Percentiles rank a stretch among this genome's conserved stretches.
Evolutionary conservation across 805 yeast species (phyloP).

Genomic region (Myxozyma melibiosi): DNA sequence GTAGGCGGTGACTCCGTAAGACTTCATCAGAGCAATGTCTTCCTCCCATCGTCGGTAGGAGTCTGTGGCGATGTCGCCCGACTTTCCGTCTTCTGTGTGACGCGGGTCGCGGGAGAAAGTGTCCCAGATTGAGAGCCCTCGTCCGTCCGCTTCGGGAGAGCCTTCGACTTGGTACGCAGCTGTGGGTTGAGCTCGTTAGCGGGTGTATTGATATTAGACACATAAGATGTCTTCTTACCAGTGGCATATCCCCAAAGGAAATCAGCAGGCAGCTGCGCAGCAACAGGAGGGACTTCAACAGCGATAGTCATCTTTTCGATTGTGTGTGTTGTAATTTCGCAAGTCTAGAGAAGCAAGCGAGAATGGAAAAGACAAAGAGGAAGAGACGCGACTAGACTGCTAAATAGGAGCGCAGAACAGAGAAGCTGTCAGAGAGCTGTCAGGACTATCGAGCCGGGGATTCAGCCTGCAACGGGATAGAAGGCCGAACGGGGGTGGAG

Average conservation of each 20-base stretch:
- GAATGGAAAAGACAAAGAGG: neutral
- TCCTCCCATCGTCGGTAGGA: conserved; percentile 44
- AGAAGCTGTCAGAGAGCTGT: neutral
- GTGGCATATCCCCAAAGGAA: conserved; percentile 23
- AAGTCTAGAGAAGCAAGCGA: too few relatives aligned
- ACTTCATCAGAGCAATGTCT: conserved; percentile 42
- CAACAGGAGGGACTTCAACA: neutral
- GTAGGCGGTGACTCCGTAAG: conserved; percentile 43
- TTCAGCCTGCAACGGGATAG: neutral
- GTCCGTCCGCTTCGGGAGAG: conserved; percentile 43
- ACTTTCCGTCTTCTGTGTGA: conserved; percentile 24
- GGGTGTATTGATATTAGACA: neutral
- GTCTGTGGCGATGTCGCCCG: conserved; percentile 41
- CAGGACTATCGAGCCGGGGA: neutral
- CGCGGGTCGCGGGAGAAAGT: conserved; percentile 32
- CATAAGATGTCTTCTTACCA: conserved; percentile 11
- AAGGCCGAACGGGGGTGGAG: too few relatives aligned
- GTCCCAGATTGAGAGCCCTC: conserved; percentile 43
- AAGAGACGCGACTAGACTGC: neutral
- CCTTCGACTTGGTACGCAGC: conserved; percentile 43
- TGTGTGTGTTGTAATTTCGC: neutral
- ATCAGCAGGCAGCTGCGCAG: neutral
- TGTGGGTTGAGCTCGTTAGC: neutral
- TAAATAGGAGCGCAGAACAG: neutral
- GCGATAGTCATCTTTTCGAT: neutral